Evolutionary conservation across 805 yeast genomes (phyloP), one percentile per base, ranked within the genome.

Genomic region (Zygoascus tannicola): DNA sequence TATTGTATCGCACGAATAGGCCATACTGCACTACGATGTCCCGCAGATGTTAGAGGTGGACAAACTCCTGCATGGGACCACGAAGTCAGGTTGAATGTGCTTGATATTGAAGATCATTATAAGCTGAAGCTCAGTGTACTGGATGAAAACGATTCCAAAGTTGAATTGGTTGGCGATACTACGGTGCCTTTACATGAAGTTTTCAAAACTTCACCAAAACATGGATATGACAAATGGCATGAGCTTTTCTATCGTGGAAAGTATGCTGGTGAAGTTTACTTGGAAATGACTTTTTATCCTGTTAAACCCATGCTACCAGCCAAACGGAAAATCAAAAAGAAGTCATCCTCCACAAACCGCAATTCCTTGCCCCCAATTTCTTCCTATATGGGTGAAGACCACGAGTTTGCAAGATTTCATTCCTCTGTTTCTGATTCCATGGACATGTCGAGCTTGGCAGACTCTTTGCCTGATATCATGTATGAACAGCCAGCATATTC

Each of bases 251-350:
- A 76, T 56, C 79, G 78, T 38, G 80, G 77, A 18, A 76, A 79
- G 53, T 77, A 81, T 44, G 95, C 96, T 1, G 98, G 98, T 1
- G 84, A 77, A 60, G 76, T 92, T 1, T 90, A 79, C 61, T 65
- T 92, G 44, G 97, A 92, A 56, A 80, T 92, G 82, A 86, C 97
- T 0, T 92, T 85, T 57, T 85, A 85, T 57, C 92, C 95, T 1
- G 58, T 68, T 1, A 57, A 49, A 38, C 50, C 56, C 21, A 42
- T 41, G 19, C 41, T 51, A 18, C 54, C 56, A 16, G 49, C 53
- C 4, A 53, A 51, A 45, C 45, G 41, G 28, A 36, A 38, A 22
- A 19, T 21, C 22, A 30, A 32, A 12, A 41, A 28, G 41, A 22
- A n/a, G 4, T 5, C 12, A 2, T 20, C 35, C 4, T 3, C 28